These are phyloP conservation scores for Fusarium longipes DNA, from an alignment of 2,329 filamentous ascomycete species.

Conservation along the genomic window DNA sequence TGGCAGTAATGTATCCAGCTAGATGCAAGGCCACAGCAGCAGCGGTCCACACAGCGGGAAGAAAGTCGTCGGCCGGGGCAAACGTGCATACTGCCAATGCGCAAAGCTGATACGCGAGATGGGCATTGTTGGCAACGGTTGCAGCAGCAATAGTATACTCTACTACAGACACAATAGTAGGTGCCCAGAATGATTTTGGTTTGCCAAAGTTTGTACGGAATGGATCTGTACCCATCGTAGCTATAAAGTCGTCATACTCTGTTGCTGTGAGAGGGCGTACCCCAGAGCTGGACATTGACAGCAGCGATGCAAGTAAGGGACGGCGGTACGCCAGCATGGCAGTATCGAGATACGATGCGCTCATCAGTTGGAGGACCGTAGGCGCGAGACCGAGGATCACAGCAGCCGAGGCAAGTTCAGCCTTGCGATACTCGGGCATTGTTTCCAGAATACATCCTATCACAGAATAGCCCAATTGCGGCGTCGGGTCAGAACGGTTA, in stretches of 20 bases:
- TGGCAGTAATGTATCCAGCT: background rate
- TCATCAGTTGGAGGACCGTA: slow-evolving; percentile 29
- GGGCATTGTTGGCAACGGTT: slow-evolving; percentile 27
- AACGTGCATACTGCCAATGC: slow-evolving; percentile 32
- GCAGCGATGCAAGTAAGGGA: slow-evolving; percentile 33
- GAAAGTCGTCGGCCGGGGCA: slow-evolving; percentile 23
- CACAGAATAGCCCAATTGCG: slow-evolving; percentile 14
- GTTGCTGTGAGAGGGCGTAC: slow-evolving; percentile 16
- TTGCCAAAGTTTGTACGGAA: slow-evolving; percentile 3
- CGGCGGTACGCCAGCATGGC: slow-evolving; percentile 33
- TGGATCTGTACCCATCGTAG: slow-evolving; percentile 3
- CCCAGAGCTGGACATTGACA: slow-evolving; percentile 31
- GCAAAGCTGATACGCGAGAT: slow-evolving; percentile 29
- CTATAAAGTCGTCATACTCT: slow-evolving; percentile 16
- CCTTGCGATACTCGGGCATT: slow-evolving; percentile 41
- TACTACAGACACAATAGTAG: background rate
- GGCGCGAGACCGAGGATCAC: slow-evolving; percentile 42
- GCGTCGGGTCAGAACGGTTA: background rate
- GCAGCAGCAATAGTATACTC: slow-evolving; percentile 17
- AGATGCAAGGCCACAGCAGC: slow-evolving; percentile 9
- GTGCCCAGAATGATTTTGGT: background rate
- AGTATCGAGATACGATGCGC: slow-evolving; percentile 37
- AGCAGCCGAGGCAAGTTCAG: slow-evolving; percentile 37
- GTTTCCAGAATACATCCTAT: slow-evolving; percentile 36
- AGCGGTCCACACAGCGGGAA: slow-evolving; percentile 23